A percentile compares a stretch with the other conserved stretches of the same genome.
Evolutionary conservation across 2,329 filamentous ascomycete species (phyloP).

Genomic region (Cladosporium sp.): DNA sequence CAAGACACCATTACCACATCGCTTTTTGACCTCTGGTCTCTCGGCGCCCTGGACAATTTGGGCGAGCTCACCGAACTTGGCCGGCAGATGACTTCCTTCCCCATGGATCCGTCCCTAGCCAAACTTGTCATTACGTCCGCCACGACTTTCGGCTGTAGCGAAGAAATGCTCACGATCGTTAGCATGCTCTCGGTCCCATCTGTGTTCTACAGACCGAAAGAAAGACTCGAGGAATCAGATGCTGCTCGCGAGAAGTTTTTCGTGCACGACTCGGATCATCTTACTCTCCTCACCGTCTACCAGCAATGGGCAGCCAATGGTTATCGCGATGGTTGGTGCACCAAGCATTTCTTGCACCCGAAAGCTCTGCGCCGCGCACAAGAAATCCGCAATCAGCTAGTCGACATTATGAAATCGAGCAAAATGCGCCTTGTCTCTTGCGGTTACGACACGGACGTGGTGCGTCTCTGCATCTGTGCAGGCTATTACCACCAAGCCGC

Average conservation of each 20-base stretch:
- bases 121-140: slow-evolving; percentile 91
- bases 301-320: slow-evolving; percentile 92
- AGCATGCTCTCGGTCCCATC: slow-evolving; percentile 96
- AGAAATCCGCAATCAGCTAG: slow-evolving; percentile 88
- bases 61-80: slow-evolving; percentile 86
- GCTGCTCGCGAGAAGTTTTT: slow-evolving; percentile 96
- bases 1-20: slow-evolving; percentile 97
- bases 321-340: slow-evolving; percentile 85
- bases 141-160: slow-evolving; percentile 71
- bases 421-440: slow-evolving; percentile 84
- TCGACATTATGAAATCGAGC: slow-evolving; percentile 90
- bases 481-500: slow-evolving; percentile 98
- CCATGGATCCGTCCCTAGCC: slow-evolving; percentile 93
- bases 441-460: slow-evolving; percentile 94
- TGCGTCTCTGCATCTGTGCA: slow-evolving; percentile 93
- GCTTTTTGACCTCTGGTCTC: slow-evolving; percentile 93
- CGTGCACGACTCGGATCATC: slow-evolving; percentile 92
- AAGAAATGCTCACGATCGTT: slow-evolving; percentile 97
- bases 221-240: slow-evolving; percentile 93
- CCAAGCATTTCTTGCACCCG: slow-evolving; percentile 88
- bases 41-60: slow-evolving; percentile 88
- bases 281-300: slow-evolving; percentile 94
- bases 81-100: slow-evolving; percentile 91
- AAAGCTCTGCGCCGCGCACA: slow-evolving; percentile 87
- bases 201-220: slow-evolving; percentile 95